phyloP scores from a whole-genome alignment of 129 eudicot species.

The Flaveria trinervia region DNA sequence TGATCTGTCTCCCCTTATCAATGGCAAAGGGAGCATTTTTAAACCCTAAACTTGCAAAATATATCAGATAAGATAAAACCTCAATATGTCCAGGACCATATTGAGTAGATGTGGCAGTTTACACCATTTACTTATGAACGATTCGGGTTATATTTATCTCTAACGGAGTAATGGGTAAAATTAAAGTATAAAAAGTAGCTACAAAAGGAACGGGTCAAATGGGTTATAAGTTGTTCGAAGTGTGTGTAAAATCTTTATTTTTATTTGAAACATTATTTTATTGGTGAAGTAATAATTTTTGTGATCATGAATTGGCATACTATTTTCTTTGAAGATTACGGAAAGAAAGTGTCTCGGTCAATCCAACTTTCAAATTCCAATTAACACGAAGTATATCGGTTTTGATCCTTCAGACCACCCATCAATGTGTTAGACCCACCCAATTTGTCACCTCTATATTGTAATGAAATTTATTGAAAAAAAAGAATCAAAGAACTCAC shows the following conservation, averaged over 20 bases:
- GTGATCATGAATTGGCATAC: background rate
- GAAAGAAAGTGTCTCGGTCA: background rate
- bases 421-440: background rate
- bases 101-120: background rate
- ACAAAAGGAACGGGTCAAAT: background rate
- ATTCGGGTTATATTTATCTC: background rate
- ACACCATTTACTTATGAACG: background rate
- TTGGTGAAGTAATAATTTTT: background rate
- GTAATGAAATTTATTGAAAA: background rate
- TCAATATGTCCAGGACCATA: background rate
- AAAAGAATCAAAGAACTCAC: conserved; percentile 39
- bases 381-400: background rate
- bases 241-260: background rate
- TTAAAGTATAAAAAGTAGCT: background rate
- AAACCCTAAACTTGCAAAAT: background rate
- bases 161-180: background rate
- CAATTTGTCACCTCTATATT: conserved; percentile 7
- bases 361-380: background rate
- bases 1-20: background rate
- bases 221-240: background rate
- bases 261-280: background rate
- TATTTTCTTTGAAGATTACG: background rate
- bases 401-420: background rate
- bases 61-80: background rate
- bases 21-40: background rate